Base-by-base conservation (phyloP, 768 basidiomycete species). In the Pulveroboletus sp. region DNA sequence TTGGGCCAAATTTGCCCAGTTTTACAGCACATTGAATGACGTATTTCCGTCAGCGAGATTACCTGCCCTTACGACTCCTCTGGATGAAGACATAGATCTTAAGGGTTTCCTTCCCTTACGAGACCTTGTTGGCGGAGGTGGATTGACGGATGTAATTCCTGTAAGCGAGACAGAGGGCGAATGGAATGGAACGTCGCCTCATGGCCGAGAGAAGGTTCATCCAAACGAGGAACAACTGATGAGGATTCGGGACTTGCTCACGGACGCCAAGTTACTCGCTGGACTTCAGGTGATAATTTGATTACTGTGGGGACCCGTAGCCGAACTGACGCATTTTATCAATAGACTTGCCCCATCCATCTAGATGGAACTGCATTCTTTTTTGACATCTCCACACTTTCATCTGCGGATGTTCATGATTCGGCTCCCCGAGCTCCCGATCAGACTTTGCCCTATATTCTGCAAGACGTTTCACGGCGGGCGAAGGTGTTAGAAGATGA, bases 171-270 rank as follows among this genome's bases (percentile, higher is more conserved):
- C 50, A 23, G 56, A 58, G 35, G 58, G 55, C 23, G 60, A 53
- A 23, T 60, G 24, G 57, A 71, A 50, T 60, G 64, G 38, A 45
- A 57, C 27, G 16, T 34, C 36, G n/a, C 34, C 56, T 55, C 50
- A 72, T 67, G 57, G 70, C 47, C 53, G 58, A 43, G 68, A 77
- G 53, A 76, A 74, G 30, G 79, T 80, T 1, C 86, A 98, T 71
- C 96, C 96, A 8, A 98, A 99, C 58, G 93, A 89, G 50, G 93
- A 95, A 72, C 89, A 94, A 58, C 70, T 99, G 36, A 94, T 97
- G 91, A 77, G 96, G 56, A 88, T 99, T 50, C 76, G 81, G 39
- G 95, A 96, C 68, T 71, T 96, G 35, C 72, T 93, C 40, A 69
- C 76, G 13, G 92, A 96, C 61, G 86, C 85, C 1, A 75, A 71